phyloP scores from a whole-genome alignment of 768 basidiomycete genomes.

The Lepiota venenata region DNA sequence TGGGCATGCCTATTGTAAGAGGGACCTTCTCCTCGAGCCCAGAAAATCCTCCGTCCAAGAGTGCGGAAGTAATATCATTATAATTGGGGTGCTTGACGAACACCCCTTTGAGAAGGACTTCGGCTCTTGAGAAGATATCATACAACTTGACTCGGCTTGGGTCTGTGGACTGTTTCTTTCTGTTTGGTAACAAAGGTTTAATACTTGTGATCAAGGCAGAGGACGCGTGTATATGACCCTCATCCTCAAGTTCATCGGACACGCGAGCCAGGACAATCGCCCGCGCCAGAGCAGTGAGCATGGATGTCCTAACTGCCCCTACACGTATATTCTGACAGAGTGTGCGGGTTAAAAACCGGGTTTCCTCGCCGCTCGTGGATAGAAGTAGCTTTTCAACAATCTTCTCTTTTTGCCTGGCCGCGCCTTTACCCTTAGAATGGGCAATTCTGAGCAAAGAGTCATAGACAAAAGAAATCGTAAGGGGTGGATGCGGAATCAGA shows the following conservation, averaged over 20 bases:
- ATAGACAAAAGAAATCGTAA: conserved; percentile 66
- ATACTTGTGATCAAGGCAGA: conserved; percentile 25
- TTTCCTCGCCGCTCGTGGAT: conserved; percentile 82
- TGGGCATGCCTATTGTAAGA: conserved; percentile 63
- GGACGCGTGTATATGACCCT: conserved; percentile 23
- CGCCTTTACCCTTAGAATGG: conserved; percentile 67
- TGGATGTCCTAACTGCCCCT: conserved; percentile 82
- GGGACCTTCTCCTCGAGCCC: conserved; percentile 57
- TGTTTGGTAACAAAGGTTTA: conserved; percentile 13
- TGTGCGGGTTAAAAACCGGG: conserved; percentile 76
- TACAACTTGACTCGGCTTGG: conserved; percentile 31
- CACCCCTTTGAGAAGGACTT: conserved; percentile 62
- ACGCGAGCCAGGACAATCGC: conserved; percentile 65
- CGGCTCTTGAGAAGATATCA: conserved; percentile 50
- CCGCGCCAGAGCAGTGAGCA: conserved; percentile 76
- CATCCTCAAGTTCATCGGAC: conserved; percentile 11
- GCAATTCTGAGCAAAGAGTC: conserved; percentile 65
- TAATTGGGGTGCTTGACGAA: conserved; percentile 81
- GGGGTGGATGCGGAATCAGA: conserved; percentile 65
- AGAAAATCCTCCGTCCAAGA: conserved; percentile 59
- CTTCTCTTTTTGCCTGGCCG: conserved; percentile 71
- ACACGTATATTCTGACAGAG: conserved; percentile 77
- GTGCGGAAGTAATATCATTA: conserved; percentile 59
- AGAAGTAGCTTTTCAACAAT: conserved; percentile 82
- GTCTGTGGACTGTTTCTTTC: conserved; percentile 24